phyloP scores from a whole-genome alignment of 768 basidiomycete genomes.

The Lactifluus pinguis region DNA sequence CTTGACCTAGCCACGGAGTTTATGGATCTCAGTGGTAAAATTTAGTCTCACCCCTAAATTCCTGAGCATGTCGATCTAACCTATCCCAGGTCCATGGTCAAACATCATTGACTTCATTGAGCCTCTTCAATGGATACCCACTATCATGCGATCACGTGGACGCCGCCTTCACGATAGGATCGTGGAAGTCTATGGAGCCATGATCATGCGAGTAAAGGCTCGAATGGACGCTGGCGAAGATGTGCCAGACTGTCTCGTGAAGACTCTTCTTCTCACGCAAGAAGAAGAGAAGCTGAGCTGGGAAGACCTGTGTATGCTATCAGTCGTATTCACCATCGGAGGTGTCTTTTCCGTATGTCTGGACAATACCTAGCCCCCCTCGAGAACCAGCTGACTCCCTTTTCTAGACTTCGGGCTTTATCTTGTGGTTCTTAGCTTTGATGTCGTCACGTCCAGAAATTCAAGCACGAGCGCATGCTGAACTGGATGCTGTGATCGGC shows the following conservation, averaged over 20 bases:
- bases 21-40: neutral
- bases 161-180: conserved; percentile 31
- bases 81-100: conserved; percentile 30
- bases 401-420: conserved; percentile 21
- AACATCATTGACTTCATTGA: conserved; percentile 39
- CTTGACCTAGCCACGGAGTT: neutral
- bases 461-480: conserved; percentile 24
- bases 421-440: too few species aligned
- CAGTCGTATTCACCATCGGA: conserved; percentile 28
- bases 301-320: conserved; percentile 13
- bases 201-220: conserved; percentile 8
- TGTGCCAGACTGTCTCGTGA: too few species aligned
- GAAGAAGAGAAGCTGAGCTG: conserved; percentile 25
- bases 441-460: conserved; percentile 21
- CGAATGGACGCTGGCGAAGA: too few species aligned
- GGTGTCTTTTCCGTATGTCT: conserved; percentile 26
- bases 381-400: neutral
- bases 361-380: neutral
- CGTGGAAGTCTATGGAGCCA: conserved; percentile 26
- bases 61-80: neutral
- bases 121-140: conserved; percentile 34
- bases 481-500: conserved; percentile 23
- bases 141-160: conserved; percentile 30
- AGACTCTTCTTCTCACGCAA: conserved; percentile 21
- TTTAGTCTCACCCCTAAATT: neutral